Conservation (phyloP, 2,329 filamentous ascomycete species). For the Zalaria obscura region DNA sequence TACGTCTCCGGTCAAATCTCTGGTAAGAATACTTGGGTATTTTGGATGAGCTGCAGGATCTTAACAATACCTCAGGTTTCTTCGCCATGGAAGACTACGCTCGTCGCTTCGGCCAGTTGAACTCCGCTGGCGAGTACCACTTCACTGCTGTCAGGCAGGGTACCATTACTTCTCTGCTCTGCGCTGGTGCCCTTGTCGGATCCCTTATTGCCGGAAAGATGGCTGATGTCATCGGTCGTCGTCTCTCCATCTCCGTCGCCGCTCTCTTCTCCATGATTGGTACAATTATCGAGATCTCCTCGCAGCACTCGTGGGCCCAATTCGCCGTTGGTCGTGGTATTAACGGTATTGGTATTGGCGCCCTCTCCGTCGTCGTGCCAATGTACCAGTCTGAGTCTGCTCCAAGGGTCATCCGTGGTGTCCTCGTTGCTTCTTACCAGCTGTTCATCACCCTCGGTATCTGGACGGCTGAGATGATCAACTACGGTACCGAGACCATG, state of each 20-base stretch:
- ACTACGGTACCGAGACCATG: conserved; percentile 14
- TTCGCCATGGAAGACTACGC: conserved; percentile 36
- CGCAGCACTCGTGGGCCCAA: conserved; percentile 26
- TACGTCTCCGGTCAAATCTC: conserved; percentile 50
- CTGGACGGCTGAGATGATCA: conserved; percentile 18
- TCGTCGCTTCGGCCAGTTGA: conserved; percentile 38
- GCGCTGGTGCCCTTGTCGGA: conserved; percentile 27
- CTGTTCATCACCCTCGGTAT: conserved; percentile 32
- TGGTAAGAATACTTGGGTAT: conserved; percentile 17
- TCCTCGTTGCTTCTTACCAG: conserved; percentile 39
- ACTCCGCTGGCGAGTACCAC: conserved; percentile 23
- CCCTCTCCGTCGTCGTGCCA: conserved; percentile 43
- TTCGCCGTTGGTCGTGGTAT: conserved; percentile 33
- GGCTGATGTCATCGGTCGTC: conserved; percentile 37
- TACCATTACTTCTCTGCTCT: conserved; percentile 29
- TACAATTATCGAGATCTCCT: conserved; percentile 29
- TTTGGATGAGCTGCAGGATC: too few relatives aligned
- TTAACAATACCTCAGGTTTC: conserved; percentile 15
- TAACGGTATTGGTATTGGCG: conserved; percentile 28
- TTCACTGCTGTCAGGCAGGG: conserved; percentile 21
- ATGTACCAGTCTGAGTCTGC: conserved; percentile 54
- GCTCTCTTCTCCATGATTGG: conserved; percentile 29
- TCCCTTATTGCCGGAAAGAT: conserved; percentile 30
- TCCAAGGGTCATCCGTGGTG: conserved; percentile 48
- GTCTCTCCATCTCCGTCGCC: conserved; percentile 32